Percentiles rank a stretch among this genome's conserved stretches.
These are phyloP conservation scores for Colletotrichum liriopes DNA, from an alignment of 2,329 filamentous ascomycete species.

Conservation along the genomic window DNA sequence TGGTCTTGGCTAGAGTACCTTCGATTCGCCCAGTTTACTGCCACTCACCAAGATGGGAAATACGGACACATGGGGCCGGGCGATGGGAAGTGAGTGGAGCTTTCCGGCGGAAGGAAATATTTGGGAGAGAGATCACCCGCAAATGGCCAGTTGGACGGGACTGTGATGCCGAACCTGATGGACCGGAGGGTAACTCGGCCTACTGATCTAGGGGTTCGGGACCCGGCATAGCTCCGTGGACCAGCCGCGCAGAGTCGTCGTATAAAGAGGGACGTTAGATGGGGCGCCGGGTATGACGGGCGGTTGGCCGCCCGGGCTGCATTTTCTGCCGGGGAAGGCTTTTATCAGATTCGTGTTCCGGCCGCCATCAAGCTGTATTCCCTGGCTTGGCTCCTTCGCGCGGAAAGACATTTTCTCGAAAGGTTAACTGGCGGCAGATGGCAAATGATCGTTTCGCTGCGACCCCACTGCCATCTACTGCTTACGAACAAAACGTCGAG, in stretches of 20 bases:
- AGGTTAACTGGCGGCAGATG: not conserved
- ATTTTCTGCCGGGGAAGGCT: not conserved
- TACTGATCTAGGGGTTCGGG: not conserved
- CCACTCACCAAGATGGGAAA: slow-evolving; percentile 12
- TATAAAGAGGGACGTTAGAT: not conserved
- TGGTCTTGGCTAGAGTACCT: not conserved
- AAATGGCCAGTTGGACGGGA: not conserved
- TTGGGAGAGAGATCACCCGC: not conserved
- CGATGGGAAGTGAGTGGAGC: slow-evolving; percentile 1
- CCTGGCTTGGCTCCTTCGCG: not conserved
- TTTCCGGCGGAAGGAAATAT: not conserved
- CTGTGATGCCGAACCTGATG: not conserved
- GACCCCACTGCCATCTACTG: not conserved
- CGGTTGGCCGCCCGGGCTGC: not conserved
- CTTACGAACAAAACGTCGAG: too few species aligned
- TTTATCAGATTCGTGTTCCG: not conserved
- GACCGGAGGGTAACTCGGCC: not conserved
- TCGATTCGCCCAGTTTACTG: slow-evolving; percentile 6
- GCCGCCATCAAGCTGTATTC: not conserved
- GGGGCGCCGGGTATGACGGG: not conserved
- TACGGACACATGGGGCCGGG: not conserved
- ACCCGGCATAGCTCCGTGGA: not conserved
- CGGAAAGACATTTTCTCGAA: not conserved
- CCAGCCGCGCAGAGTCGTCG: not conserved
- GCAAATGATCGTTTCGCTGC: not conserved